Base-by-base conservation (phyloP, 768 basidiomycete genomes). In the Termitomyces sp. region DNA sequence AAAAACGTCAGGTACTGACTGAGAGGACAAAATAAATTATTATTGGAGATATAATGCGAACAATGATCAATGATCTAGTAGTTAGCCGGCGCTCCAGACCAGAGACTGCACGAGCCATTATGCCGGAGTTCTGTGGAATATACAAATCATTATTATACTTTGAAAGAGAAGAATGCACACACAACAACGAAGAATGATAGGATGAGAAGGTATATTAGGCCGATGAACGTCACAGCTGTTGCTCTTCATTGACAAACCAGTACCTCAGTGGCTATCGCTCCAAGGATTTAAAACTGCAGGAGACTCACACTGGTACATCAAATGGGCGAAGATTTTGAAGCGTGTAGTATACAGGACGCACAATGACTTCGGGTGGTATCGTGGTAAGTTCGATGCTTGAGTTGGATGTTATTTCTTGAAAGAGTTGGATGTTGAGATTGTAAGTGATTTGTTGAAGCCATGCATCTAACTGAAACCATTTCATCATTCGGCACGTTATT, bases 301-400 rank as follows among this genome's bases (percentile, higher is more conserved):
- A 79, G 75, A n/a, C n/a, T n/a, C n/a, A n/a, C n/a, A 75, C 77
- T 41, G 78, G 72, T 19, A 77, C 64, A 54, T 83, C 74, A 48
- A 83, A 82, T 8, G 81, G 82, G 25, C 74, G 69, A 77, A 54
- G n/a, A 47, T 83, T 80, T 19, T 69, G 48, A 4, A 77, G 37
- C 0, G 61, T 71, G 56, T 73, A 82, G 50, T 65, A 65, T 4
- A 79, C 54, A 2, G 81, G 77, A 23, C 67, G 63, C 10, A 70
- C 65, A 16, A 82, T 65, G 7, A 80, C 64, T 34, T 63, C n/a
- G n/a, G n/a, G n/a, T n/a, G n/a, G n/a, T n/a, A n/a, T n/a, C n/a
- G n/a, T n/a, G n/a, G 77, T 62, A 19, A 82, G 61, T 9, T 55
- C 38, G 4, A 48, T 44, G 35, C 46, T 59, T 7, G 52, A 54